Evolutionary conservation across 1,284 basidiomycete genomes (phyloP), one percentile per base, ranked within the genome.

Genomic region (Golubevia pallescens): DNA sequence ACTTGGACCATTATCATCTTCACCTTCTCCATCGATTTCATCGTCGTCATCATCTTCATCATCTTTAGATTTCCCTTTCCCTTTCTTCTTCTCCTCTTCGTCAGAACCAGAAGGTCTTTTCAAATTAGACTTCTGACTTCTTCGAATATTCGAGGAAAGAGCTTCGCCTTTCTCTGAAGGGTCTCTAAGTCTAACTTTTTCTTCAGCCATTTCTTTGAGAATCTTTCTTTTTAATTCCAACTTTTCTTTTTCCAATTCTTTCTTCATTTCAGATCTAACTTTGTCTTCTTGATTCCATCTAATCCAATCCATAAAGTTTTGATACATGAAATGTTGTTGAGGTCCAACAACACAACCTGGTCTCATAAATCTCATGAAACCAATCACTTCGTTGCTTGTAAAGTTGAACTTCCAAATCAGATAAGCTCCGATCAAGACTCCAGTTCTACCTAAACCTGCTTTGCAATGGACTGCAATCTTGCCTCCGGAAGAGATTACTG

Each of bases 401-500:
- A 99, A 99, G n/a, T 93, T 93, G 81, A 98, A 95, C 87, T 97
- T 97, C 93, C 97, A 99, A 74, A 97, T 93, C 65, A 99, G 89
- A 88, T 98, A 99, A 2, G 97, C 97, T 59, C 95, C 95, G 70
- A 99, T 96, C 68, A 99, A 88, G 2, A 95, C 96, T 2, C 97
- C 96, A 2, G 94, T 97, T 60, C 94, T 89, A 21, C 94, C 94
- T 20, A 97, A 89, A 21, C 94, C 94, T 59, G 94, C 94, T 88
- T 97, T 97, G 86, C 94, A 97, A 91, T 97, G 86, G 58, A 82
- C 87, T 1, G 81, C 81, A 23, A 97, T 92, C 57, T 91, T 93
- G 61, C 91, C 93, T 51, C 91, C 92, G n/a, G 84, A 86, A 70
- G 91, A 89, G 59, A 98, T 91, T 32, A 92, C 89, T 38, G 90